These are phyloP conservation scores for Ophiocordyceps sinensis DNA, from an alignment of 2,329 filamentous ascomycete genomes.

Conservation along the genomic window DNA sequence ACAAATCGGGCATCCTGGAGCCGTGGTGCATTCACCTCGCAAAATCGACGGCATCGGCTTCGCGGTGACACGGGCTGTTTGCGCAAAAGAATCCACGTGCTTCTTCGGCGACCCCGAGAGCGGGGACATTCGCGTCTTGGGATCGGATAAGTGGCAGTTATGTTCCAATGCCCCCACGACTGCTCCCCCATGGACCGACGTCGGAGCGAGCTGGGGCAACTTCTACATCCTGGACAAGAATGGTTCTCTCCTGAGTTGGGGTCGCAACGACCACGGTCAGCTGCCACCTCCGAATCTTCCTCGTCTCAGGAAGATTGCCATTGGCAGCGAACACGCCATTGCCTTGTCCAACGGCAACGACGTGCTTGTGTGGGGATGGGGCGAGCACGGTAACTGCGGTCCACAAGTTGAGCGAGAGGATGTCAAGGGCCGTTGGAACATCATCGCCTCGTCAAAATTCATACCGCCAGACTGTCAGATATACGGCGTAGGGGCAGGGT, in stretches of 20 bases:
- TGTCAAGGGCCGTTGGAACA: slow-evolving; percentile 55
- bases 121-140: slow-evolving; percentile 54
- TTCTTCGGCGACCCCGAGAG: slow-evolving; percentile 39
- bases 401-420: slow-evolving; percentile 47
- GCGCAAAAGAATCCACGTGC: slow-evolving; percentile 77
- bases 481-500: slow-evolving; percentile 61
- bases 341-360: slow-evolving; percentile 50
- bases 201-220: slow-evolving; percentile 71
- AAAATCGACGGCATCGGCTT: slow-evolving; percentile 47
- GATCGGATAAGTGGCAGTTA: slow-evolving; percentile 60
- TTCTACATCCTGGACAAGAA: slow-evolving; percentile 54
- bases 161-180: slow-evolving; percentile 38
- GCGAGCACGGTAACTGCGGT: slow-evolving; percentile 94
- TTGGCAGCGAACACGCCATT: slow-evolving; percentile 84
- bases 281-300: slow-evolving; percentile 51
- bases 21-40: slow-evolving; percentile 42
- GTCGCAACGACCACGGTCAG: slow-evolving; percentile 74
- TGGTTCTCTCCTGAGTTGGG: slow-evolving; percentile 57
- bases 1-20: slow-evolving; percentile 53
- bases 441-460: slow-evolving; percentile 44
- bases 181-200: slow-evolving; percentile 46
- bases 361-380: slow-evolving; percentile 87
- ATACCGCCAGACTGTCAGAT: slow-evolving; percentile 38
- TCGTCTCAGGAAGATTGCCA: slow-evolving; percentile 46
- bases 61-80: slow-evolving; percentile 50